Evolutionary conservation across 1,284 basidiomycete genomes (phyloP).

Genomic region (Puccinia polysora): DNA sequence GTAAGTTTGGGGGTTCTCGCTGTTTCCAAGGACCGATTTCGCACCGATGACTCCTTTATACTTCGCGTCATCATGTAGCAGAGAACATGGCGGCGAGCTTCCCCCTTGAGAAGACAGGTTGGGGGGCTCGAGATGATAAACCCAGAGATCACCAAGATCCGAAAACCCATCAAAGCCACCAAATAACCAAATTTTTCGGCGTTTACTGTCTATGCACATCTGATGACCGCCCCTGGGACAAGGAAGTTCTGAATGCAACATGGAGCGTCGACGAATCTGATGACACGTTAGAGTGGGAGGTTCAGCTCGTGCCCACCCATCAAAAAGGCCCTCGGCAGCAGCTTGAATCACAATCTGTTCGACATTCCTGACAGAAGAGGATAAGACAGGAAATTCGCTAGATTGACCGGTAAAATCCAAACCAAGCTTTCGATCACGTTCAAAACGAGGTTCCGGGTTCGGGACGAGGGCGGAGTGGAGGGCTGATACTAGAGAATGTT

Average conservation of each 20-base stretch:
- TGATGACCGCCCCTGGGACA: conserved; percentile 69
- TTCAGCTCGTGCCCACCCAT: conserved; percentile 21
- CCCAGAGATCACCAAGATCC: conserved; percentile 72
- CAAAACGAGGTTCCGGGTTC: neutral
- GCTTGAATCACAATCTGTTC: conserved; percentile 35
- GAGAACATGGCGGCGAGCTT: neutral
- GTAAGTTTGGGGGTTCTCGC: conserved; percentile 58
- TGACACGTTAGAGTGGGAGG: conserved; percentile 30
- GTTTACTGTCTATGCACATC: conserved; percentile 69
- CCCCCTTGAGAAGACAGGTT: neutral
- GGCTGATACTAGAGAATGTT: conserved; percentile 37
- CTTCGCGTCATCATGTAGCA: neutral
- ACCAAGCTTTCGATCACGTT: neutral
- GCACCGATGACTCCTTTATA: neutral
- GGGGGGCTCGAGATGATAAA: conserved; percentile 55
- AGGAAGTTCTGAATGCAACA: conserved; percentile 60
- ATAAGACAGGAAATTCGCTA: neutral
- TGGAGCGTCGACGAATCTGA: conserved; percentile 46
- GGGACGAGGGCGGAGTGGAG: conserved; percentile 34
- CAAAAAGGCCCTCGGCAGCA: conserved; percentile 25
- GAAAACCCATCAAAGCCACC: conserved; percentile 71
- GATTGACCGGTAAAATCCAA: neutral
- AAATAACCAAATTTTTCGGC: conserved; percentile 67
- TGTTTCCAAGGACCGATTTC: neutral
- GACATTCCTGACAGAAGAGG: conserved; percentile 2